These are phyloP conservation scores for Melampsora americana DNA, from an alignment of 1,284 basidiomycete genomes.

Conservation along the genomic window DNA sequence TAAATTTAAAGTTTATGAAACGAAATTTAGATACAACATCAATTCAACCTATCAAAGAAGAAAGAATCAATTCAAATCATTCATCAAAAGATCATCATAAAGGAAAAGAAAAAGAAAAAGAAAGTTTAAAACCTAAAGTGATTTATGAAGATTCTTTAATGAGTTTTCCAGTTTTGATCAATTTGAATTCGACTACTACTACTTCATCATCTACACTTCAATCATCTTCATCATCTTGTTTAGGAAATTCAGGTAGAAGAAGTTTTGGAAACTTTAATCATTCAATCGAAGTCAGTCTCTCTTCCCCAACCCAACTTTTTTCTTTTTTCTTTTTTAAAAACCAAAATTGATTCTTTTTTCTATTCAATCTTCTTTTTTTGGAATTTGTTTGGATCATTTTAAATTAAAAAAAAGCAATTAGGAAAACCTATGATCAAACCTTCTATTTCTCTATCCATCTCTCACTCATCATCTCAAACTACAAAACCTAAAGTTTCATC, in stretches of 20 bases:
- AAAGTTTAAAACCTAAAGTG: background rate
- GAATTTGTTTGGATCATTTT: too few relatives aligned
- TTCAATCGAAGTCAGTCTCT: background rate
- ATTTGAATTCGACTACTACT: too few relatives aligned
- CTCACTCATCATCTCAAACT: background rate
- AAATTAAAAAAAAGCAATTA: background rate
- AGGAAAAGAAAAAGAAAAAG: background rate
- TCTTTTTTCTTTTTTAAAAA: background rate
- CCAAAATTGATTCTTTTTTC: too few relatives aligned
- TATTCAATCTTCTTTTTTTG: too few relatives aligned
- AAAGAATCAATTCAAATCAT: background rate
- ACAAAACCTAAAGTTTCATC: background rate
- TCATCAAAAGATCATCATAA: background rate
- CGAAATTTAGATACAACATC: background rate
- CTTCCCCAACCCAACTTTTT: background rate
- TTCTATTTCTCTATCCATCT: background rate
- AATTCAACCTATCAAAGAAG: background rate
- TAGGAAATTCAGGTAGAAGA: too few relatives aligned
- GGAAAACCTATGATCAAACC: background rate
- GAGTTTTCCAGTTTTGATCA: background rate
- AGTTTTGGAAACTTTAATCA: background rate
- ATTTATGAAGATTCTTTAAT: background rate
- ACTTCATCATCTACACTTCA: too few relatives aligned
- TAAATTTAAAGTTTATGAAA: conserved; percentile 3
- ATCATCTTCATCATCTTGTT: too few relatives aligned